Evolutionary conservation across 1,284 basidiomycete genomes (phyloP).

Genomic region (Sporisorium exsertum): DNA sequence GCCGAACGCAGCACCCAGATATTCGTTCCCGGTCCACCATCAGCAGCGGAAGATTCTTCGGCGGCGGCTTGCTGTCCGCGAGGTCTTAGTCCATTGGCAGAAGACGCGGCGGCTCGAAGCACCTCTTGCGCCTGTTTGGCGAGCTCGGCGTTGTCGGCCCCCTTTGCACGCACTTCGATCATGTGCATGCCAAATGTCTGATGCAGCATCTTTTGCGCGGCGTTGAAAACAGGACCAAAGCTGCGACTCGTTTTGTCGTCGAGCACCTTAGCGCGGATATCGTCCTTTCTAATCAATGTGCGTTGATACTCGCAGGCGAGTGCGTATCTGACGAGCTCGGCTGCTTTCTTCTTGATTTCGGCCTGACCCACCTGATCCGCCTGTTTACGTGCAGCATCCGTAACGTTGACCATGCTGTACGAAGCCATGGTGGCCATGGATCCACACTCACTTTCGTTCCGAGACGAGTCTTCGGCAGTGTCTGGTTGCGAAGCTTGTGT

Average conservation of each 20-base stretch:
- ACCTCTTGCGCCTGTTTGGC: conserved; percentile 31
- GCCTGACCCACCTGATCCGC: conserved; percentile 34
- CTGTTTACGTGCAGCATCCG: conserved; percentile 19
- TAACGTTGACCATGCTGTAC: conserved; percentile 23
- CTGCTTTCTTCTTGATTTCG: conserved; percentile 47
- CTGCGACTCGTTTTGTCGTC: conserved; percentile 28
- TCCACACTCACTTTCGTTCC: conserved; percentile 20
- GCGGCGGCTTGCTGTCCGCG: conserved; percentile 9
- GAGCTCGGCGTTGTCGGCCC: conserved; percentile 55
- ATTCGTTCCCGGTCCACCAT: conserved; percentile 20
- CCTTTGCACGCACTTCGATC: conserved; percentile 54
- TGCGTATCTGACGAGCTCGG: conserved; percentile 55
- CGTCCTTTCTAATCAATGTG: conserved; percentile 37
- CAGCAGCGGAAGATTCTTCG: conserved; percentile 9
- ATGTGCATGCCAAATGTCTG: conserved; percentile 51
- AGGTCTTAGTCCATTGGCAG: conserved; percentile 33
- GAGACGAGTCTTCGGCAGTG: neutral
- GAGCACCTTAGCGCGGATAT: conserved; percentile 44
- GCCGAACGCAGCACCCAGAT: conserved; percentile 36
- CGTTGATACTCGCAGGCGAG: conserved; percentile 55
- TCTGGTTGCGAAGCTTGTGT: conserved; percentile 5
- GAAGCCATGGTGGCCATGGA: neutral
- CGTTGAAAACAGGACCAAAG: conserved; percentile 55
- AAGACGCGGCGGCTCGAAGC: conserved; percentile 25
- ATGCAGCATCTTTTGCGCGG: conserved; percentile 54